Evolutionary conservation across 2,329 filamentous ascomycete species (phyloP).

Genomic region (Phoma herbarum): DNA sequence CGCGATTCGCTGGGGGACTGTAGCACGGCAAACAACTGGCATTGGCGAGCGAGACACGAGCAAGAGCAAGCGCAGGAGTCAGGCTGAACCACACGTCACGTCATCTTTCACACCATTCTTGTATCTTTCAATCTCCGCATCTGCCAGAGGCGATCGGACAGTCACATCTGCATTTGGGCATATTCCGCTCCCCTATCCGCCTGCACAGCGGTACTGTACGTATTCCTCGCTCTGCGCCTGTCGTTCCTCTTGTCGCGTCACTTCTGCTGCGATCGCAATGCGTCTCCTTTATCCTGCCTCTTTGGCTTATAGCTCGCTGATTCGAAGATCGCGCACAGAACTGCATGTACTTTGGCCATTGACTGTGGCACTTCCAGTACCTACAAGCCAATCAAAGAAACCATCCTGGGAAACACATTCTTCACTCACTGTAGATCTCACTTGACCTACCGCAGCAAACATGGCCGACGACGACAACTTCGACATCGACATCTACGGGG

Average conservation of each 20-base stretch:
- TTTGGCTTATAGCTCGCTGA: slow-evolving; percentile 47
- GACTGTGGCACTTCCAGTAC: slow-evolving; percentile 49
- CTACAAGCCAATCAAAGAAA: slow-evolving; percentile 51
- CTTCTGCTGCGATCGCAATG: slow-evolving; percentile 25
- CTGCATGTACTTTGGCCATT: slow-evolving; percentile 51
- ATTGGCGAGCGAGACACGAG: slow-evolving; percentile 28
- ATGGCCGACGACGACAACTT: slow-evolving; percentile 72
- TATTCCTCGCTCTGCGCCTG: slow-evolving; percentile 49
- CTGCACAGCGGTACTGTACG: slow-evolving; percentile 51
- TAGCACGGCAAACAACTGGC: slow-evolving; percentile 36
- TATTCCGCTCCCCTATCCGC: slow-evolving; percentile 41
- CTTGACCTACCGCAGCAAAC: slow-evolving; percentile 39
- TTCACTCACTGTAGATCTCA: slow-evolving; percentile 36
- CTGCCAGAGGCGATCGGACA: slow-evolving; percentile 53
- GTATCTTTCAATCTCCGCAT: slow-evolving; percentile 50
- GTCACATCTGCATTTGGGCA: slow-evolving; percentile 43
- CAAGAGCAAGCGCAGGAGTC: slow-evolving; percentile 35
- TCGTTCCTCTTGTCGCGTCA: slow-evolving; percentile 22
- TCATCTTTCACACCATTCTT: slow-evolving; percentile 43
- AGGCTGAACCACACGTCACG: slow-evolving; percentile 40
- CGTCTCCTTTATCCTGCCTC: slow-evolving; percentile 19
- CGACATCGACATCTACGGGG: slow-evolving; percentile 75
- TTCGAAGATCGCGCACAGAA: slow-evolving; percentile 46
- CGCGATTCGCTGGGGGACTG: slow-evolving; percentile 37
- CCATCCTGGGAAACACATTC: slow-evolving; percentile 36